These are phyloP conservation scores for Trichoderma afroharzianum DNA, from an alignment of 2,329 filamentous ascomycete species.

Conservation along the genomic window DNA sequence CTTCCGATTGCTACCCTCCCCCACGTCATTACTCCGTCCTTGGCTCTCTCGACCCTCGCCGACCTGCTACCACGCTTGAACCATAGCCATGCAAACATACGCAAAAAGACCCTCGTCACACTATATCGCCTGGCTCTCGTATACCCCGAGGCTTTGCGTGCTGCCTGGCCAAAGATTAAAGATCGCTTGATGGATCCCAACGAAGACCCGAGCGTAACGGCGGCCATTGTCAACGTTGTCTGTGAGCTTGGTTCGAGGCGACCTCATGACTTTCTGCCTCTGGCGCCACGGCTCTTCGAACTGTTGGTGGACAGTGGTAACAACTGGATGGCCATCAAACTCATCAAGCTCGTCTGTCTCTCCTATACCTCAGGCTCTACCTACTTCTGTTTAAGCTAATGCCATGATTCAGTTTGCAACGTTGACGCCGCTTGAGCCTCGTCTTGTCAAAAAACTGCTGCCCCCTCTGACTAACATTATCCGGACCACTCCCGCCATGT, in stretches of 20 bases:
- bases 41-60: conserved; percentile 83
- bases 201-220: conserved; percentile 89
- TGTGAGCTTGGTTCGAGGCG: conserved; percentile 94
- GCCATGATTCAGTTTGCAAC: conserved; percentile 74
- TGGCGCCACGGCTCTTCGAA: conserved; percentile 89
- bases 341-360: conserved; percentile 83
- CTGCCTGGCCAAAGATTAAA: conserved; percentile 97
- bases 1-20: conserved; percentile 88
- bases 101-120: conserved; percentile 95
- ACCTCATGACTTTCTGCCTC: conserved; percentile 86
- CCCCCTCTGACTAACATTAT: conserved; percentile 91
- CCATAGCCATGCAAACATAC: conserved; percentile 78
- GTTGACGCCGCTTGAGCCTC: conserved; percentile 85
- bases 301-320: conserved; percentile 87
- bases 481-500: conserved; percentile 93
- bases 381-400: conserved; percentile 61
- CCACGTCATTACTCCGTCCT: conserved; percentile 87
- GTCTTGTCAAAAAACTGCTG: conserved; percentile 84
- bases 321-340: conserved; percentile 99
- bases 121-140: conserved; percentile 90
- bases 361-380: background rate
- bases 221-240: conserved; percentile 93
- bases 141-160: conserved; percentile 89
- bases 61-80: conserved; percentile 83
- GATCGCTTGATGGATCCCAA: conserved; percentile 85